Evolutionary conservation across 2,329 filamentous ascomycete genomes (phyloP).

Genomic region (Alternaria hordeiaustralica): DNA sequence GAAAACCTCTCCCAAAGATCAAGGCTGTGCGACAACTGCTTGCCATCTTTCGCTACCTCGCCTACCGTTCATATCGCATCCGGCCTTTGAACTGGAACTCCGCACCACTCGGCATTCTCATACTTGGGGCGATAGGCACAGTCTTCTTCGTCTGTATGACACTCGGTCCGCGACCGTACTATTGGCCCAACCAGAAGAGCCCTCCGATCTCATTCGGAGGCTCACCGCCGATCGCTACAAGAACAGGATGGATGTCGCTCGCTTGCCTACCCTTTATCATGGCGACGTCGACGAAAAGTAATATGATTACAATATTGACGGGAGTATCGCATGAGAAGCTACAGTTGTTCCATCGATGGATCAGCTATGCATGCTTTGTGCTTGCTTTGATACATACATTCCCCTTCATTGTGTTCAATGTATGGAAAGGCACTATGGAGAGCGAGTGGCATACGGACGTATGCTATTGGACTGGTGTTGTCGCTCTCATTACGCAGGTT

Average conservation of each 20-base stretch:
- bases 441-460: constrained; percentile 47
- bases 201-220: constrained; percentile 16
- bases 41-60: constrained; percentile 32
- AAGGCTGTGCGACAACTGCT: constrained; percentile 13
- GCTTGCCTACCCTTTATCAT: constrained; percentile 39
- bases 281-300: constrained; percentile 61
- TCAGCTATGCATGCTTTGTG: constrained; percentile 58
- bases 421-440: constrained; percentile 57
- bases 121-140: constrained; percentile 28
- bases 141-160: constrained; percentile 41
- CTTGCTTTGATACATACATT: constrained; percentile 66
- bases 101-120: constrained; percentile 33
- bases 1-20: constrained; percentile 16
- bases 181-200: constrained; percentile 20
- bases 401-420: constrained; percentile 63
- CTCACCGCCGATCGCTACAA: constrained; percentile 38
- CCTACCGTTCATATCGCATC: constrained; percentile 37
- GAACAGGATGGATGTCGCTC: constrained; percentile 40
- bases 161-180: constrained; percentile 27
- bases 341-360: constrained; percentile 48
- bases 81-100: constrained; percentile 33
- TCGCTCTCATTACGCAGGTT: constrained; percentile 52
- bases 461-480: constrained; percentile 63
- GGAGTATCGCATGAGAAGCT: constrained; percentile 65
- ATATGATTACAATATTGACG: constrained; percentile 61